Evolutionary conservation across 1,284 basidiomycete genomes (phyloP).

Genomic region (Exsudoporus floridanus): DNA sequence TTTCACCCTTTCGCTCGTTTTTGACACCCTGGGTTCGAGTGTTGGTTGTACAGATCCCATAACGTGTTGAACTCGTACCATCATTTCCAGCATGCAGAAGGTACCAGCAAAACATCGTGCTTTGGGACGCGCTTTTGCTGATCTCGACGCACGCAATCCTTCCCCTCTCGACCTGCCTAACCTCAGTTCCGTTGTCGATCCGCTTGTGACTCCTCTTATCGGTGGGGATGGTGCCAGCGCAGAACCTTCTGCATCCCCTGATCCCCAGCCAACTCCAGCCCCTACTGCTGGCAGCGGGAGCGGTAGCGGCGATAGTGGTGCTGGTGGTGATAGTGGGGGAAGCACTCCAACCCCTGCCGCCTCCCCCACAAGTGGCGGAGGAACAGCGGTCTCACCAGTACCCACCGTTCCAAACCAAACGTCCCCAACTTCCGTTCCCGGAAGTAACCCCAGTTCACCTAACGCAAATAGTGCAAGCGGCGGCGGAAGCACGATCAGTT

Average conservation of each 20-base stretch:
- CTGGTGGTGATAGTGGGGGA: neutral
- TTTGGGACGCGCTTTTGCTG: slow-evolving; percentile 8
- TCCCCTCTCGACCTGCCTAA: slow-evolving; percentile 42
- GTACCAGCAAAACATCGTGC: slow-evolving; percentile 11
- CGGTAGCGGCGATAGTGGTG: neutral
- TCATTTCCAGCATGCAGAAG: slow-evolving; percentile 16
- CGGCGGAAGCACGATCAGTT: neutral
- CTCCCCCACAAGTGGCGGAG: slow-evolving; percentile 4
- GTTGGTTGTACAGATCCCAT: neutral
- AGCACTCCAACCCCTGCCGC: neutral
- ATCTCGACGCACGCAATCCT: slow-evolving; percentile 40
- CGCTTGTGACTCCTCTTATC: slow-evolving; percentile 36
- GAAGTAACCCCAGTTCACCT: neutral
- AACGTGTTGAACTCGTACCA: slow-evolving; percentile 2
- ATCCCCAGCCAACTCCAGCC: slow-evolving; percentile 4
- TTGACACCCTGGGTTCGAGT: neutral
- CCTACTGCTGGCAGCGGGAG: neutral
- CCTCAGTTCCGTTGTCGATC: slow-evolving; percentile 37
- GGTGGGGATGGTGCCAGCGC: slow-evolving; percentile 16
- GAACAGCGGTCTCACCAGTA: neutral
- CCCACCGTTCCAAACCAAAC: neutral
- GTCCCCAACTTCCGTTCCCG: neutral
- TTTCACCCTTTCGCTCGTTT: slow-evolving; percentile 24
- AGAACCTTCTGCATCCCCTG: slow-evolving; percentile 1
- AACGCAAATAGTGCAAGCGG: neutral